These are phyloP conservation scores for Buddleja alternifolia DNA, from an alignment of 257 asterid genomes.

Conservation along the genomic window DNA sequence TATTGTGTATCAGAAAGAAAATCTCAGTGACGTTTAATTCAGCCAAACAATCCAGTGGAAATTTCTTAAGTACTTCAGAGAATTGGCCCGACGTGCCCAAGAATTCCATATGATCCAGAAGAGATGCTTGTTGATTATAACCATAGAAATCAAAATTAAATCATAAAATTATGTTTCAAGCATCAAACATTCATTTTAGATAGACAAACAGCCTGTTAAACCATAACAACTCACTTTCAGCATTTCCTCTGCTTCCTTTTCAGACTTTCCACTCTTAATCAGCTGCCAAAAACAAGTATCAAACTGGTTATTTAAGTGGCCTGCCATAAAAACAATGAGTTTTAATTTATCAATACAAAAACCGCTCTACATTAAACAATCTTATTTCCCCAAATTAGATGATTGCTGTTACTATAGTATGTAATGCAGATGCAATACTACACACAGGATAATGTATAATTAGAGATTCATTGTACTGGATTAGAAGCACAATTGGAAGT, in stretches of 20 bases:
- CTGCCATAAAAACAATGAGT: constrained; percentile 42
- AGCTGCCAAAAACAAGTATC: constrained; percentile 79
- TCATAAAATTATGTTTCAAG: not conserved
- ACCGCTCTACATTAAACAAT: not conserved
- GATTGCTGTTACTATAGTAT: not conserved
- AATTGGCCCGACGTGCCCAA: not conserved
- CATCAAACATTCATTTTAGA: constrained; percentile 10
- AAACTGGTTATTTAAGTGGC: constrained; percentile 65
- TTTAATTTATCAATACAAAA: constrained; percentile 24
- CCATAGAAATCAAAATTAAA: not conserved
- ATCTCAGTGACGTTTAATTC: not conserved
- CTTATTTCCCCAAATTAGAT: constrained; percentile 15
- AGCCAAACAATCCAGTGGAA: not conserved
- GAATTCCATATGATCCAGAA: not conserved
- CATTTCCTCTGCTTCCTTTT: constrained; percentile 59
- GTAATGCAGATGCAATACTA: not conserved
- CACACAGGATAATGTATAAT: not conserved
- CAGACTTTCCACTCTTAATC: constrained; percentile 57
- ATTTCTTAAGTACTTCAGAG: not conserved
- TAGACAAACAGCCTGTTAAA: constrained; percentile 6
- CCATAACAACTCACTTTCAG: constrained; percentile 52
- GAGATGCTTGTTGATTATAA: not conserved
- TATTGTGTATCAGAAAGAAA: not conserved
- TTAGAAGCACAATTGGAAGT: not conserved
- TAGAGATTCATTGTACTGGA: constrained; percentile 4